These are phyloP conservation scores for Thermomucor indicae-seudaticae DNA, from an alignment of 371 early-diverging fungal genomes.

Conservation along the genomic window DNA sequence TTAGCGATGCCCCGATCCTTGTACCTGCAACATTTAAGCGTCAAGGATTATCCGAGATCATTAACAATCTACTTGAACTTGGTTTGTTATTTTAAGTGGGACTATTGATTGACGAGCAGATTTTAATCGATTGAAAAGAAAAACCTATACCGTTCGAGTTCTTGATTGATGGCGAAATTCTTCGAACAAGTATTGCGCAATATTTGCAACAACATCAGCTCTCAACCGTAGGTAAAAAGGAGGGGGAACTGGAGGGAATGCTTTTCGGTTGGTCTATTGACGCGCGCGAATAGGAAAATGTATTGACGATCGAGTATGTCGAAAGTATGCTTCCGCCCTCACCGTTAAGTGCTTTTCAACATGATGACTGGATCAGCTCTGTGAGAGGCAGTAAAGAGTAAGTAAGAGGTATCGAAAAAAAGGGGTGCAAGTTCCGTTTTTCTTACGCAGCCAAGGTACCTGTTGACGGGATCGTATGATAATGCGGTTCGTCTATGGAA, in stretches of 20 bases:
- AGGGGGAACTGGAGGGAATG: not conserved
- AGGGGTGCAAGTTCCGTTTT: too few relatives aligned
- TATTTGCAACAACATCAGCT: slow-evolving; percentile 66
- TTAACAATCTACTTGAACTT: slow-evolving; percentile 77
- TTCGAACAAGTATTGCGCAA: slow-evolving; percentile 70
- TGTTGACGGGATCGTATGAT: slow-evolving; percentile 84
- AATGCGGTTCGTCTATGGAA: slow-evolving; percentile 82
- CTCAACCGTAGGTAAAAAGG: slow-evolving; percentile 63
- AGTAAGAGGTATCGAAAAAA: too few relatives aligned
- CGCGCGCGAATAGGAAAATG: slow-evolving; percentile 62
- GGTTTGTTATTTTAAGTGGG: slow-evolving; percentile 22
- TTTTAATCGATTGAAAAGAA: slow-evolving; percentile 35
- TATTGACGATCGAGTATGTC: slow-evolving; percentile 87
- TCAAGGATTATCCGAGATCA: slow-evolving; percentile 86
- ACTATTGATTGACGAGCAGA: not conserved
- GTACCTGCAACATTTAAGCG: slow-evolving; percentile 82
- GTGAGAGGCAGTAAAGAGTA: slow-evolving; percentile 49
- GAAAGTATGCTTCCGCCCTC: slow-evolving; percentile 86
- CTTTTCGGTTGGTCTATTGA: not conserved
- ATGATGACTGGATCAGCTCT: slow-evolving; percentile 93
- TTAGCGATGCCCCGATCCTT: slow-evolving; percentile 79
- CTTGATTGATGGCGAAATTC: slow-evolving; percentile 83
- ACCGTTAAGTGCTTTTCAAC: slow-evolving; percentile 69
- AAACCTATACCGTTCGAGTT: slow-evolving; percentile 89
- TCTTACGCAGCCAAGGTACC: too few relatives aligned